phyloP scores from a whole-genome alignment of 768 basidiomycete species.

The Rhizopogon roseolus region DNA sequence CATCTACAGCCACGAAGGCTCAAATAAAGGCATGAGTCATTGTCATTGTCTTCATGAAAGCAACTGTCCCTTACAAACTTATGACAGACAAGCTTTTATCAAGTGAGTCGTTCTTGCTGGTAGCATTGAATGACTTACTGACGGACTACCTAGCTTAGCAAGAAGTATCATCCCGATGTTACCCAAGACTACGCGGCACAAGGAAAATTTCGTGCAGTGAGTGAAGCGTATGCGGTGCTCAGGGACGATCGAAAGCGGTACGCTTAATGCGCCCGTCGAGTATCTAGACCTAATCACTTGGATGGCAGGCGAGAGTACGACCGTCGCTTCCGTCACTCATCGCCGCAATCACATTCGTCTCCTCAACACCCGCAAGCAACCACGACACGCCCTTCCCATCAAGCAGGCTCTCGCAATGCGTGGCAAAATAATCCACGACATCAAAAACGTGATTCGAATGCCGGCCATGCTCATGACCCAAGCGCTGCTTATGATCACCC shows the following conservation, averaged over 20 bases:
- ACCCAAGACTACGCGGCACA: constrained; percentile 32
- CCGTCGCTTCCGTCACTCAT: constrained; percentile 11
- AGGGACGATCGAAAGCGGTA: constrained; percentile 43
- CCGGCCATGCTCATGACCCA: constrained; percentile 6
- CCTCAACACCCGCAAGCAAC: constrained; percentile 27
- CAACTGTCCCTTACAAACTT: neutral
- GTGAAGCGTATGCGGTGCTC: constrained; percentile 43
- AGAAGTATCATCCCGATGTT: constrained; percentile 42
- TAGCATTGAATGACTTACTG: neutral
- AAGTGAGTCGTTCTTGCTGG: constrained; percentile 11
- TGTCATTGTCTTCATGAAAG: neutral
- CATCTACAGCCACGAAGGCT: constrained; percentile 24
- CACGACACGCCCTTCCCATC: constrained; percentile 19
- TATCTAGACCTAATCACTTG: neutral
- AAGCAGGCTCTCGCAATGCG: constrained; percentile 17
- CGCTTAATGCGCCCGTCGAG: neutral
- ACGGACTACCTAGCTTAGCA: constrained; percentile 35
- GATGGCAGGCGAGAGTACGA: constrained; percentile 28
- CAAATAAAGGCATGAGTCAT: constrained; percentile 24
- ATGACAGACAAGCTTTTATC: constrained; percentile 25
- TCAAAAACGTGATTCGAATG: constrained; percentile 6
- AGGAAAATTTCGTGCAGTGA: constrained; percentile 39
- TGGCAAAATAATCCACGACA: constrained; percentile 19
- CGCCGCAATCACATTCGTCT: neutral
- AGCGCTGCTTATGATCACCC: constrained; percentile 5